A percentile compares a stretch with the other conserved stretches of the same genome.
Conservation (phyloP, 352 stramenopile species). For the Elongisporangium anandrum region DNA sequence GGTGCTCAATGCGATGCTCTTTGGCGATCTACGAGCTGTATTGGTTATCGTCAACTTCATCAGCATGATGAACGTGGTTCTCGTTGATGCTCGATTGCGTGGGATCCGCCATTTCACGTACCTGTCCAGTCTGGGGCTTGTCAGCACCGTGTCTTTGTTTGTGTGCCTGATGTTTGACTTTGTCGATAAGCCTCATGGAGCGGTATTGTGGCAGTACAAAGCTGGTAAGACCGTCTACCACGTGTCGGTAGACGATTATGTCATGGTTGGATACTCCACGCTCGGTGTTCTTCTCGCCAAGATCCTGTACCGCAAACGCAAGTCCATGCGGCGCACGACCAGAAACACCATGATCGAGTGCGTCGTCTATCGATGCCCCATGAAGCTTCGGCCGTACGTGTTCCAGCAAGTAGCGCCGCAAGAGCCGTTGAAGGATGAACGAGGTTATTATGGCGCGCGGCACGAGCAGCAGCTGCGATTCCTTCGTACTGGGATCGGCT, state of each 20-base stretch:
- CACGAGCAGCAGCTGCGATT: neutral
- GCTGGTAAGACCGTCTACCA: neutral
- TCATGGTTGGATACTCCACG: neutral
- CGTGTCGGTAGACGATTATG: neutral
- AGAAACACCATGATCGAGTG: constrained; percentile 15
- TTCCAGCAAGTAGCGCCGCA: neutral
- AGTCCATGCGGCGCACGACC: constrained; percentile 2
- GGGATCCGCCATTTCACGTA: constrained; percentile 12
- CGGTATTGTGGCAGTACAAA: neutral
- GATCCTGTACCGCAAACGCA: constrained; percentile 17
- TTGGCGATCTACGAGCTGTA: constrained; percentile 20
- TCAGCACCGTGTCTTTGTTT: constrained; percentile 12
- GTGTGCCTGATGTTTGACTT: constrained; percentile 15
- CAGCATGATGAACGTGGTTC: constrained; percentile 24
- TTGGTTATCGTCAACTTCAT: constrained; percentile 21
- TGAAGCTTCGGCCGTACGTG: constrained; percentile 3
- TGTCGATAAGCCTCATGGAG: constrained; percentile 7
- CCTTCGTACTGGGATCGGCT: neutral
- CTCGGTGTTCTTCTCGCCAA: neutral
- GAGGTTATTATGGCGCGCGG: neutral
- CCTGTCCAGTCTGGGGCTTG: constrained; percentile 1
- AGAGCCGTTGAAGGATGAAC: neutral
- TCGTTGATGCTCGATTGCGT: constrained; percentile 24
- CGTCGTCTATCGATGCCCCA: constrained; percentile 11
- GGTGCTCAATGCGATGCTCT: constrained; percentile 18